These are phyloP conservation scores for Piromyces finnis DNA, from an alignment of 192 early-diverging fungal genomes.

Conservation along the genomic window DNA sequence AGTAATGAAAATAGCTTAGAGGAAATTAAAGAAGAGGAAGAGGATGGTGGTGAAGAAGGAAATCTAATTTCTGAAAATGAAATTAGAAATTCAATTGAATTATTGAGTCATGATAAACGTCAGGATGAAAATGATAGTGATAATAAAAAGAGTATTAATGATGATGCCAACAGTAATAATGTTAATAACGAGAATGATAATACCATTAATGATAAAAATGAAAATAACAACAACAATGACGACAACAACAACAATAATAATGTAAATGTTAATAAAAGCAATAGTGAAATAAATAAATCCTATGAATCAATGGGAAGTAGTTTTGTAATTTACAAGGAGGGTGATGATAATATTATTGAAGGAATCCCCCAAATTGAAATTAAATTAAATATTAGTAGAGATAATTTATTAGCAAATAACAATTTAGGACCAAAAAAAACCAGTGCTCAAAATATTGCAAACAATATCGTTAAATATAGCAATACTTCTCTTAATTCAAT, in stretches of 20 bases:
- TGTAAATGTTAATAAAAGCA: no score
- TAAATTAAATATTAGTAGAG: neutral
- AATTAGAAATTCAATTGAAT: neutral
- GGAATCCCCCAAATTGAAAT: neutral
- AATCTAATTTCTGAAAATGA: neutral
- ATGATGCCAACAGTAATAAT: neutral
- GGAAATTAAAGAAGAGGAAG: neutral
- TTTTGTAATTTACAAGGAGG: neutral
- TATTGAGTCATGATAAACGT: neutral
- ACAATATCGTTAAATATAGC: no score
- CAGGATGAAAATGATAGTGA: no score
- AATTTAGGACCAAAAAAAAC: neutral
- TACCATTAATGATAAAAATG: no score
- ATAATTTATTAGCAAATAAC: neutral
- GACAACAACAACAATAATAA: no score
- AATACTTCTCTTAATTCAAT: neutral
- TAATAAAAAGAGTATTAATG: neutral
- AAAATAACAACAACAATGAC: no score
- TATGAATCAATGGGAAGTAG: neutral
- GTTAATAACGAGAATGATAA: neutral
- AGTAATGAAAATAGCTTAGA: neutral
- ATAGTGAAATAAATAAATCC: neutral
- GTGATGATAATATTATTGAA: neutral
- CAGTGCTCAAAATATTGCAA: neutral
- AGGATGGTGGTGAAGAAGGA: neutral